Evolutionary conservation across 1,284 basidiomycete genomes (phyloP), one percentile per base, ranked within the genome.

Genomic region (Ceratobasidium theobromae): DNA sequence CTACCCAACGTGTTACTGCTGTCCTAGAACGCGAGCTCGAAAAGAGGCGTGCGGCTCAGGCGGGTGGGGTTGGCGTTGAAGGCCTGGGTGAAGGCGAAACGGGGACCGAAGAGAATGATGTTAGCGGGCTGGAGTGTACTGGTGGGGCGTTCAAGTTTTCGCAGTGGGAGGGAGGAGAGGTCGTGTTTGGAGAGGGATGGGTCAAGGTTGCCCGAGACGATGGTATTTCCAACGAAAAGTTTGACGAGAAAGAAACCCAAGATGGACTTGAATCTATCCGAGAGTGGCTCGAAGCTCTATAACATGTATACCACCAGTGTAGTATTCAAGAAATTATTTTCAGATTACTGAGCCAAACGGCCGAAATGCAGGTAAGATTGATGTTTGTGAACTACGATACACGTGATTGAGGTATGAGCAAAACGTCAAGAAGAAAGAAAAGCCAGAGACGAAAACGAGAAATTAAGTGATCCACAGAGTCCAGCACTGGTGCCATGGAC

Each of bases 21-120:
- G 82, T 92, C 66, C 83, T 92, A 53, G 90, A 92, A 72, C 84
- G 89, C 52, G 89, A 92, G 72, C 80, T 92, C 12, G 88, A 91
- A 74, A 90, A 88, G 74, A 82, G 90, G 35, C 79, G 86, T 53
- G 76, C 76, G 2, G 82, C 87, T 0, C 83, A 88, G 68, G 79
- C 80, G 2, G 82, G 81, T 18, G 86, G 85, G 6, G 81, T 91
- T 8, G 84, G 82, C 5, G 78, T 92, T 8, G 90, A 91, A 72
- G 83, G 84, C 35, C 75, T 91, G 3, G 89, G 88, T 1, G 83
- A 68, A 9, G 64, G 23, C 4, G 53, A 41, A 21, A 27, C 27
- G 12, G 35, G 33, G 21, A 57, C 49, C 18, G 54, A 87, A 66
- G 85, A 81, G 8, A 84, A 83, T 68, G 85, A 86, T 43, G 74